A percentile compares a stretch with the other conserved stretches of the same genome.
Conservation (phyloP, 306 rosid genomes). For the Pyrus betulifolia region DNA sequence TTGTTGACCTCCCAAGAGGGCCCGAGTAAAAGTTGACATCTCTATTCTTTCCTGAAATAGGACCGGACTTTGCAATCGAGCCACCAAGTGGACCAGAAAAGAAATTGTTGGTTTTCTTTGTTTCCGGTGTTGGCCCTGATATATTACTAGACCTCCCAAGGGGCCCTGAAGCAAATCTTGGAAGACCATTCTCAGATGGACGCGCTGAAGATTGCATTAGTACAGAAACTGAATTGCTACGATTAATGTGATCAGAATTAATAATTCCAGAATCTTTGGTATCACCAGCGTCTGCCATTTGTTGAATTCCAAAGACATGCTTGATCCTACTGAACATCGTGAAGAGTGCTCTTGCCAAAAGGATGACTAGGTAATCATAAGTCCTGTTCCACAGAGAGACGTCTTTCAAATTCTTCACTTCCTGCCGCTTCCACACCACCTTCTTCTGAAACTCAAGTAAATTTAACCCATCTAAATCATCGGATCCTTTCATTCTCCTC, state of each 20-base stretch:
- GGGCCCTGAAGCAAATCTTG: constrained; percentile 91
- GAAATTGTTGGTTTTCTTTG: constrained; percentile 36
- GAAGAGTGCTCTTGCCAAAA: constrained; percentile 71
- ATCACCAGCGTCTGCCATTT: constrained; percentile 33
- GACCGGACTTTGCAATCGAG: constrained; percentile 52
- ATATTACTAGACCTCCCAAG: constrained; percentile 41
- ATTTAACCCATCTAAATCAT: constrained; percentile 37
- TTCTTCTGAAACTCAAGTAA: constrained; percentile 71
- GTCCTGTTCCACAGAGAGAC: constrained; percentile 80
- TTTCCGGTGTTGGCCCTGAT: constrained; percentile 32
- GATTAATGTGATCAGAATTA: constrained; percentile 41
- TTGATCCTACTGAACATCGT: constrained; percentile 69
- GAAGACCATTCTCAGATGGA: constrained; percentile 34
- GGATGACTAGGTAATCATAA: constrained; percentile 58
- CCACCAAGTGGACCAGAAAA: constrained; percentile 69
- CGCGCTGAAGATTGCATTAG: constrained; percentile 54
- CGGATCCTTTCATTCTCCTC: constrained; percentile 62
- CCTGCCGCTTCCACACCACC: constrained; percentile 67
- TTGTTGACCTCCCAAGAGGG: constrained; percentile 46
- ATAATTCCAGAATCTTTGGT: constrained; percentile 26
- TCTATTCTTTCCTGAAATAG: constrained; percentile 36
- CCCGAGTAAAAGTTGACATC: constrained; percentile 64
- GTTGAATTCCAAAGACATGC: constrained; percentile 63
- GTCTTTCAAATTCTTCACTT: constrained; percentile 66
- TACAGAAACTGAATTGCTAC: constrained; percentile 70